phyloP scores from a whole-genome alignment of 495 filamentous ascomycete genomes.

The Penicillium pancosmium region DNA sequence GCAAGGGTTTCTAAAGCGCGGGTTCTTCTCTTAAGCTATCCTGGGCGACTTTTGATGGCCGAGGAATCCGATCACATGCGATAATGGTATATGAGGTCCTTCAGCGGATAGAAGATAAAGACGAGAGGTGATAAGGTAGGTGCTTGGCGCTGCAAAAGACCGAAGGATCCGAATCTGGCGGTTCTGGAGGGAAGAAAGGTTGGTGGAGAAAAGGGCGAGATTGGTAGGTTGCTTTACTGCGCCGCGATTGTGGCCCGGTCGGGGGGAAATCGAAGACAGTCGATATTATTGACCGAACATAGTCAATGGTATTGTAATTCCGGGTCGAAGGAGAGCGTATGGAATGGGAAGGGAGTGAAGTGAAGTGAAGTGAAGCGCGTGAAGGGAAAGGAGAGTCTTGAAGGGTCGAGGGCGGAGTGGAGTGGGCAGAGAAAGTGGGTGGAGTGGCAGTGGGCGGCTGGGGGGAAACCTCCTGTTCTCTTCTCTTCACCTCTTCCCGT shows the following conservation, averaged over 20 bases:
- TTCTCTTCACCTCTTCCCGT: slow-evolving; percentile 16
- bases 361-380: not conserved
- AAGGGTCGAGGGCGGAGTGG: slow-evolving; percentile 25
- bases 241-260: slow-evolving; percentile 20
- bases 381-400: too few species aligned
- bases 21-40: slow-evolving; percentile 13
- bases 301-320: slow-evolving; percentile 5
- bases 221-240: slow-evolving; percentile 18
- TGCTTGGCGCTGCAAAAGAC: not conserved
- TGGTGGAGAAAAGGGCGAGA: slow-evolving; percentile 23
- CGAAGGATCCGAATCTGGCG: not conserved
- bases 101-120: not conserved
- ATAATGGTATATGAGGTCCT: slow-evolving; percentile 4
- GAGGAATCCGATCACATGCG: slow-evolving; percentile 20
- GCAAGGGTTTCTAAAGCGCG: slow-evolving; percentile 11
- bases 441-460: slow-evolving; percentile 19
- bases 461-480: slow-evolving; percentile 25
- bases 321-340: slow-evolving; percentile 14
- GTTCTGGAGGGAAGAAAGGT: slow-evolving; percentile 13
- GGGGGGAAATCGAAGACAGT: slow-evolving; percentile 19
- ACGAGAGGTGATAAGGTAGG: slow-evolving; percentile 1
- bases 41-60: slow-evolving; percentile 10
- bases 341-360: slow-evolving; percentile 12
- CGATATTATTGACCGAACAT: slow-evolving; percentile 25
- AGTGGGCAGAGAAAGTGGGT: not conserved